A percentile compares a stretch with the other conserved stretches of the same genome.
Conservation (phyloP, 2,329 filamentous ascomycete genomes). For the Ophiostoma quercus region DNA sequence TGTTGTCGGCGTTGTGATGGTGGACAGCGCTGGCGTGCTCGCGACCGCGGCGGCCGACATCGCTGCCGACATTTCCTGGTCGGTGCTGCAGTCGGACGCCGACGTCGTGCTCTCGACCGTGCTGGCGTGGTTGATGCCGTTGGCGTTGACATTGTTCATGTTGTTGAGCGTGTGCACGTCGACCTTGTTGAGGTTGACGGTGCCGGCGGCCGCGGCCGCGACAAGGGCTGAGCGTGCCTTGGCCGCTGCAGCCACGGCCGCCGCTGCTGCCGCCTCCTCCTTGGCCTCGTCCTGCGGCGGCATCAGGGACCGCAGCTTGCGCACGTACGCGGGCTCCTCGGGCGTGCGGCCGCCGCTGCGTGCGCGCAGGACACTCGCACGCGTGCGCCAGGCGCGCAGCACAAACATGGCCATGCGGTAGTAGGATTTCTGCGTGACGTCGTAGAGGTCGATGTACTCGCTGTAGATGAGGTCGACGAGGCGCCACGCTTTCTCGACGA, state of each 20-base stretch:
- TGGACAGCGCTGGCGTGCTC: background rate
- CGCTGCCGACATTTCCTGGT: background rate
- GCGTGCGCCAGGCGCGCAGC: slow-evolving; percentile 49
- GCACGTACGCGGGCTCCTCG: slow-evolving; percentile 44
- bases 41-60: background rate
- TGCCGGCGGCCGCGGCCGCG: background rate
- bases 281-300: slow-evolving; percentile 35
- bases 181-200: slow-evolving; percentile 15
- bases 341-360: slow-evolving; percentile 35
- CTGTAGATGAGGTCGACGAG: slow-evolving; percentile 44
- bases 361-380: slow-evolving; percentile 41
- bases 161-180: background rate
- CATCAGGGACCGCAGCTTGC: slow-evolving; percentile 41
- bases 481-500: slow-evolving; percentile 52
- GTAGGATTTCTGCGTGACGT: slow-evolving; percentile 44
- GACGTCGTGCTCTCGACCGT: slow-evolving; percentile 3
- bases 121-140: slow-evolving; percentile 12
- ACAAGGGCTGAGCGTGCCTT: background rate
- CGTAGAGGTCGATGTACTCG: slow-evolving; percentile 48
- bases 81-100: background rate
- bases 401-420: slow-evolving; percentile 44
- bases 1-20: background rate
- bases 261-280: background rate
- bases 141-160: slow-evolving; percentile 8
- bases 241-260: background rate